Conservation (phyloP, 1,284 basidiomycete genomes). For the Coniferiporia weirii region DNA sequence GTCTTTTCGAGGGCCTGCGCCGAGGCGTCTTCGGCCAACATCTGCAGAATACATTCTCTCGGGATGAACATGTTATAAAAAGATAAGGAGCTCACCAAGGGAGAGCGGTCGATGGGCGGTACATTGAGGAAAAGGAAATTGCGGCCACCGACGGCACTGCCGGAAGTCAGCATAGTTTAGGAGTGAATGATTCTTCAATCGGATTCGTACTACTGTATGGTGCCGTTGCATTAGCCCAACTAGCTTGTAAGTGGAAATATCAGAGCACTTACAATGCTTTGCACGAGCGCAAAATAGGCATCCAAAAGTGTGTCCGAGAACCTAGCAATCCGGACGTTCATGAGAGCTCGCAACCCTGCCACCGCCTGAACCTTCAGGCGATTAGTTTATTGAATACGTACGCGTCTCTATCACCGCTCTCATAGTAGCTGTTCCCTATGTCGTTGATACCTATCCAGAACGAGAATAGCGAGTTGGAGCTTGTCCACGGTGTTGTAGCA, state of each 20-base stretch:
- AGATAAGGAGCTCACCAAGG: conserved; percentile 33
- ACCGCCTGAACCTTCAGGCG: background rate
- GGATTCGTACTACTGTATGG: conserved; percentile 24
- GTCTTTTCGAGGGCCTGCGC: conserved; percentile 38
- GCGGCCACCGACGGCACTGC: conserved; percentile 42
- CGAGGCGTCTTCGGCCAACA: conserved; percentile 39
- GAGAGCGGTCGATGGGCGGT: conserved; percentile 49
- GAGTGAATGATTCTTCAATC: background rate
- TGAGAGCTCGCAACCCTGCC: too few species aligned
- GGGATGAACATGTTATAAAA: background rate
- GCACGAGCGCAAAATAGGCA: conserved; percentile 48
- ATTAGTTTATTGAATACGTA: conserved; percentile 34
- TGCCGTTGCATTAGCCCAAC: background rate
- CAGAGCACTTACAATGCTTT: conserved; percentile 42
- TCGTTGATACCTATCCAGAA: conserved; percentile 62
- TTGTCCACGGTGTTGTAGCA: conserved; percentile 46
- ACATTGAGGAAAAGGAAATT: conserved; percentile 60
- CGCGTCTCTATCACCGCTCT: conserved; percentile 42
- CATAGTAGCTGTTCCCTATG: conserved; percentile 48
- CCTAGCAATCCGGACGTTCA: conserved; percentile 25
- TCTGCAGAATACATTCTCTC: conserved; percentile 29
- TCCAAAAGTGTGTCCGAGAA: conserved; percentile 46
- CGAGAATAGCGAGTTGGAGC: conserved; percentile 47
- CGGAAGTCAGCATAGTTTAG: background rate
- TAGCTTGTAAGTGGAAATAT: background rate